phyloP scores from a whole-genome alignment of 805 yeast genomes.

The Ogataea parapolymorpha region DNA sequence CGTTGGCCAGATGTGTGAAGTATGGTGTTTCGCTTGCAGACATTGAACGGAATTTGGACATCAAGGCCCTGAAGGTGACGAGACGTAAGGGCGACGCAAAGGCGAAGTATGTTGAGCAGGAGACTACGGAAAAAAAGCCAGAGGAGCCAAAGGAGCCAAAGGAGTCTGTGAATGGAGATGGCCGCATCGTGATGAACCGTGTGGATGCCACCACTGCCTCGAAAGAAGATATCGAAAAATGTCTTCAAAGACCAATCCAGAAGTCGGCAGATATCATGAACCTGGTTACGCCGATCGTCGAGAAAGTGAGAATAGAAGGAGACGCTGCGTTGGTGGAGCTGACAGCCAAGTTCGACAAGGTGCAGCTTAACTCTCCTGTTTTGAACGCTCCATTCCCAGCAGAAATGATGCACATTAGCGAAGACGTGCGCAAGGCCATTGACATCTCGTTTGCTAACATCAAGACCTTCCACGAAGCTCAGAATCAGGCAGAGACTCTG shows the following conservation, averaged over 20 bases:
- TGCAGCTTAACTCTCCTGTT: conserved; percentile 65
- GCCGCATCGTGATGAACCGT: conserved; percentile 48
- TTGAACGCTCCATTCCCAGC: conserved; percentile 84
- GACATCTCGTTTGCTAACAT: conserved; percentile 89
- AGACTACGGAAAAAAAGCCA: conserved; percentile 6
- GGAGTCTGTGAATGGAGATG: conserved; percentile 29
- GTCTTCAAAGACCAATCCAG: conserved; percentile 92
- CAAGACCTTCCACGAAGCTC: conserved; percentile 90
- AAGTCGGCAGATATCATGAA: conserved; percentile 90
- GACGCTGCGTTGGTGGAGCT: conserved; percentile 85
- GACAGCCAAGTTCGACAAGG: conserved; percentile 91
- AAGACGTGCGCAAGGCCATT: conserved; percentile 75
- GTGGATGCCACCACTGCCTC: conserved; percentile 41
- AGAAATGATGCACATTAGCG: conserved; percentile 68
- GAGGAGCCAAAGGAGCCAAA: neutral
- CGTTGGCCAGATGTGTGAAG: conserved; percentile 52
- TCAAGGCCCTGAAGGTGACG: conserved; percentile 81
- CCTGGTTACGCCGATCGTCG: conserved; percentile 85
- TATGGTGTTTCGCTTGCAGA: conserved; percentile 78
- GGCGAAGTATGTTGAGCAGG: conserved; percentile 56
- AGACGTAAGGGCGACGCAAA: conserved; percentile 97
- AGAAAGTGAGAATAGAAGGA: conserved; percentile 71
- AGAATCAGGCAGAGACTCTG: conserved; percentile 67
- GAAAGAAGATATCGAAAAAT: conserved; percentile 48
- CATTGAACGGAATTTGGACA: conserved; percentile 78